Percentiles rank a stretch among this genome's conserved stretches.
phyloP scores from a whole-genome alignment of 2,329 filamentous ascomycete species.

The Whalleya microplaca region DNA sequence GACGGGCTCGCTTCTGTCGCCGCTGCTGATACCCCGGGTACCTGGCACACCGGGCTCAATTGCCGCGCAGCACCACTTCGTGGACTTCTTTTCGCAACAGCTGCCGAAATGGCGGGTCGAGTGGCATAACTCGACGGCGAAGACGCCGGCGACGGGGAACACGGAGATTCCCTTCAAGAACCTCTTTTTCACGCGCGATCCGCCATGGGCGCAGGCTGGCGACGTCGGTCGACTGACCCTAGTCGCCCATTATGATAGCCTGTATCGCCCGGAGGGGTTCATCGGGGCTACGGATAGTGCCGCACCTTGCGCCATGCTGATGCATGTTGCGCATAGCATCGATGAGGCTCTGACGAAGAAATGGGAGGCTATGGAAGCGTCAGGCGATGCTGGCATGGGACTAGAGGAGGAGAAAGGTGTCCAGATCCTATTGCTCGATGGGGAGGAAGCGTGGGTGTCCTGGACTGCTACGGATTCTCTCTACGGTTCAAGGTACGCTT shows the following conservation, averaged over 20 bases:
- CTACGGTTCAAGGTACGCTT: conserved; percentile 77
- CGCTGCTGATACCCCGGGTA: conserved; percentile 85
- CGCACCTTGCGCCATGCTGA: conserved; percentile 89
- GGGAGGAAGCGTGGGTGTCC: conserved; percentile 84
- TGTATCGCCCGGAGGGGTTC: conserved; percentile 79
- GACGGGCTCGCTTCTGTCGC: conserved; percentile 75
- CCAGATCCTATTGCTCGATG: conserved; percentile 88
- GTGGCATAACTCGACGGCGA: conserved; percentile 88
- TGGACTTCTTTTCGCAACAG: conserved; percentile 74
- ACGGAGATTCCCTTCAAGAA: conserved; percentile 82
- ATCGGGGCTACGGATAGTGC: conserved; percentile 94
- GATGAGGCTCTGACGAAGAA: conserved; percentile 79
- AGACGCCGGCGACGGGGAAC: conserved; percentile 75
- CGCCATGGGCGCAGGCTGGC: conserved; percentile 75
- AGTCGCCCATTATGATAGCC: conserved; percentile 93
- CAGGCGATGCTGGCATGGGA: conserved; percentile 54
- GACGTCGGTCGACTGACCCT: conserved; percentile 82
- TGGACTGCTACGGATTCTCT: conserved; percentile 86
- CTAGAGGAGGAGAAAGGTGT: conserved; percentile 80
- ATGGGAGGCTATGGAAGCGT: conserved; percentile 73
- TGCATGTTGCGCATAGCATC: conserved; percentile 82
- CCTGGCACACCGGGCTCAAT: conserved; percentile 79
- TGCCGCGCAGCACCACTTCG: conserved; percentile 78
- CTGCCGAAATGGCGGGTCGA: conserved; percentile 80
- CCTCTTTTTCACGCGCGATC: conserved; percentile 83